Evolutionary conservation across 106 monocot genomes (phyloP), one percentile per base, ranked within the genome.

Genomic region (Agapanthus africanus): DNA sequence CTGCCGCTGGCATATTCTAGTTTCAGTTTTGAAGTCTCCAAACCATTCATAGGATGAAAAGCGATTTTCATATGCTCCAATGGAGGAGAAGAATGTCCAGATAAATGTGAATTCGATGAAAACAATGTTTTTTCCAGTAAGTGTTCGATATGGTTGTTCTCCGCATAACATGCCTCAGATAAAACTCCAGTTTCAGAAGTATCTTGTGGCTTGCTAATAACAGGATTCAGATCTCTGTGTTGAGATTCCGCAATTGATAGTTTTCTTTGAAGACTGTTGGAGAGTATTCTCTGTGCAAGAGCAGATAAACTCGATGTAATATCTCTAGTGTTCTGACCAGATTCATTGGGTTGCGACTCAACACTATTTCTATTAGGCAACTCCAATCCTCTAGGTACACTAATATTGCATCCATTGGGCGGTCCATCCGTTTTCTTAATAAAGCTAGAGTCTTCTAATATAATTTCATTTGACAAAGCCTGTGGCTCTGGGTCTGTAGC

Each of bases 31-130:
- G 82, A 85, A 36, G 63, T 42, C 37, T 77, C 82, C 27, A 63
- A 68, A 31, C 74, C 65, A 77, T 85, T 87, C 74, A 93, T 77
- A 40, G 99, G 99, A 56, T 83, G 76, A 40, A 89, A 90, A 56
- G 92, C 87, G 41, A 99, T 85, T 72, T 99, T 93, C 93, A 99
- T 99, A 41, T 82, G 80, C 46, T 99, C 87, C 39, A 99, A 73
- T 35, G 99, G 99, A 27, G 93, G 93, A 42, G 94, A 94, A 40
- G 86, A 81, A 65, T 79, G 51, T 67, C 63, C 81, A 69, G 77
- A 81, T 21, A 62, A 64, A 32, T 46, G 47, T 39, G 67, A 62
- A 71, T 36, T 16, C 22, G 71, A 73, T 70, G 71, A 80, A 44
- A 60, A 30, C 19, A 65, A 70, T 14, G 40, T 71, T 36, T 79